Evolutionary conservation across 495 filamentous ascomycete species (phyloP), one percentile per base, ranked within the genome.

Genomic region (Podospora sp.): DNA sequence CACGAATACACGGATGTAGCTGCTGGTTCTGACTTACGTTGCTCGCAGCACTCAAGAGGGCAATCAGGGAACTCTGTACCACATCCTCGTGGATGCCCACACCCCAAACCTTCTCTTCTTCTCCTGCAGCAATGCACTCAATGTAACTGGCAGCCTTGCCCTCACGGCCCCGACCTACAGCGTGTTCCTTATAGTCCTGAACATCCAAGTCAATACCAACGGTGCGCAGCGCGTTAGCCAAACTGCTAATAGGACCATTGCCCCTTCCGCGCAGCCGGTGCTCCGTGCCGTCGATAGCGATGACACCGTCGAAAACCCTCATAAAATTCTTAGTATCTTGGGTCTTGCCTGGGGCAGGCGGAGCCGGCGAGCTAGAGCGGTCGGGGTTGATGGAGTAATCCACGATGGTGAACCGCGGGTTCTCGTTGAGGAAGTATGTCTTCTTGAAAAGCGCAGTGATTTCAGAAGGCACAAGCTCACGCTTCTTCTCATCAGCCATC

Each of bases 11-110:
- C 18, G 3, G 21, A 1, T n/a, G 7, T 33, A 11, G 27, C 2
- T 58, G 6, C 55, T 61, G 21, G 24, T 22, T 20, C 58, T 46
- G 58, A 85, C 91, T 86, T 85, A 95, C 94, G 71, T 90, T 95
- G 81, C 87, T 91, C 35, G 95, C 95, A 35, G 95, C 95, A 63
- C 88, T 89, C 72, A 99, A 81, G 55, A 98, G 83, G 50, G 95
- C 94, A 76, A 94, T 92, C 75, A 99, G 84, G 78, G 89, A 93
- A 70, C 92, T 92, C 79, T 97, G 93, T 16, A 96, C 93, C 46
- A 96, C 91, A 80, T 99, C 95, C 72, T 94, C 89, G 77, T 97
- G 92, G 68, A 99, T 92, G 60, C 94, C 95, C 22, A 99, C 92
- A 70, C 95, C 95, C 96, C 95, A 99, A 12, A 97, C 92, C 70